Base-by-base conservation (phyloP, 306 rosid genomes). In the Acmispon strigosus region DNA sequence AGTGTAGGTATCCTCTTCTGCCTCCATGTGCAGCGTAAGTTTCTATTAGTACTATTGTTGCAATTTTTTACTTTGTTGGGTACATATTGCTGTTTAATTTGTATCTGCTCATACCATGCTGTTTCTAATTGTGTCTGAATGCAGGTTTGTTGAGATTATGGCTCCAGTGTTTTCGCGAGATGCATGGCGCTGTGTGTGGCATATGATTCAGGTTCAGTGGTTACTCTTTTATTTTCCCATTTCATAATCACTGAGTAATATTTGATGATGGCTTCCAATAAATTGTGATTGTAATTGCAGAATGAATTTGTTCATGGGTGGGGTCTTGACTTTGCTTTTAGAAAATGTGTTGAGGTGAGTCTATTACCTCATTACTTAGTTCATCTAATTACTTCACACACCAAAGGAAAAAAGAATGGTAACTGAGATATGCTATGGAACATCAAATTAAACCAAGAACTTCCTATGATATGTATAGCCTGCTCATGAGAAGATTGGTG, bases 101-200 rank as follows among this genome's bases (percentile, higher is more conserved):
- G 14, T 49, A 62, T 32, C 71, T 65, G 47, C 5, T 76, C n/a
- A 39, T 54, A 11, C 54, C 51, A 71, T 11, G 15, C 52, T 66
- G 22, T 65, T 3, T 72, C 44, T 72, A 13, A 61, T 20, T 19
- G 50, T 70, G 41, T 72, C 24, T 51, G 52, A 57, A 54, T 75
- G 74, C 84, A 92, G 98, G 43, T 94, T 94, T 78, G 94, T 94
- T 36, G 98, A 94, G 86, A 94, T 94, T 68, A 94, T 90, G 98
- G 98, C 98, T 69, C 97, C 98, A 1, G 98, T 94, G 74, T 94
- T 94, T 77, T 89, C 98, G 1, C 89, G 98, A 75, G 79, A 83
- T 68, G 97, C 97, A 13, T 94, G 98, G 98, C 97, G 97, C 51
- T 94, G 98, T 59, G 98, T 89, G 81, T 94, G 98, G 98, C 84